These are phyloP conservation scores for Strigomonas culicis DNA, from an alignment of 208 protist genomes.

Conservation along the genomic window DNA sequence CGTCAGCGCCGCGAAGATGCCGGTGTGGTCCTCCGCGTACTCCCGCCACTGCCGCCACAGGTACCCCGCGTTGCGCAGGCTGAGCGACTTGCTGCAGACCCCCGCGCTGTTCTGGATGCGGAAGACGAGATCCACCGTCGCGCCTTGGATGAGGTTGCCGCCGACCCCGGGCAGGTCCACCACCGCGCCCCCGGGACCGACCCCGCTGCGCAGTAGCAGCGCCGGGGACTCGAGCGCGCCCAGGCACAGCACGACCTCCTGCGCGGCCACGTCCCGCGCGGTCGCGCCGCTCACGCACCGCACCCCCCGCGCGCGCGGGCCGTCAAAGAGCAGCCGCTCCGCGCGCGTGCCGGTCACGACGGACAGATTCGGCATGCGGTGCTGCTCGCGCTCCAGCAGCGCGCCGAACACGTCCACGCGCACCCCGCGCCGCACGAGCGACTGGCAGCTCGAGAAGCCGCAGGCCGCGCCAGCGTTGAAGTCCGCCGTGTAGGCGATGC, in stretches of 20 bases:
- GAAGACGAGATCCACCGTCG: conserved; percentile 47
- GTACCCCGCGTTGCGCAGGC: conserved; percentile 48
- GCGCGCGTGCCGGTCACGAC: conserved; percentile 31
- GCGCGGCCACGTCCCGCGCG: conserved; percentile 23
- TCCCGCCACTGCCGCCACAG: conserved; percentile 62
- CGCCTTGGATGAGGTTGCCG: conserved; percentile 68
- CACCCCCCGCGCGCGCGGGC: conserved; percentile 23
- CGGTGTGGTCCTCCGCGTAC: conserved; percentile 57
- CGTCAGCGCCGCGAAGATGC: conserved; percentile 51
- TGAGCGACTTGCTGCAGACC: conserved; percentile 62
- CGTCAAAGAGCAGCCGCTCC: conserved; percentile 42
- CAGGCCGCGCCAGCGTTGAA: conserved; percentile 49
- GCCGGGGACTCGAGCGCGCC: neutral
- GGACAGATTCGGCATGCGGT: conserved; percentile 35
- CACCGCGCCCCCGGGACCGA: conserved; percentile 42
- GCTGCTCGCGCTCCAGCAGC: conserved; percentile 22
- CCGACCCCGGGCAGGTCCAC: conserved; percentile 74
- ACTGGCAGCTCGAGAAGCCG: conserved; percentile 62
- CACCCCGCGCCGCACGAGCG: conserved; percentile 30
- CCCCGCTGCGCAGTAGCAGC: conserved; percentile 1
- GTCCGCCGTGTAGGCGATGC: conserved; percentile 36
- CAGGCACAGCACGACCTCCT: neutral
- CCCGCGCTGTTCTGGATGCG: conserved; percentile 19
- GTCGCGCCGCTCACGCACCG: conserved; percentile 23
- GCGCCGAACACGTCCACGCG: conserved; percentile 56